Conservation (phyloP, 495 filamentous ascomycete genomes). For the Lophium mytilinum region DNA sequence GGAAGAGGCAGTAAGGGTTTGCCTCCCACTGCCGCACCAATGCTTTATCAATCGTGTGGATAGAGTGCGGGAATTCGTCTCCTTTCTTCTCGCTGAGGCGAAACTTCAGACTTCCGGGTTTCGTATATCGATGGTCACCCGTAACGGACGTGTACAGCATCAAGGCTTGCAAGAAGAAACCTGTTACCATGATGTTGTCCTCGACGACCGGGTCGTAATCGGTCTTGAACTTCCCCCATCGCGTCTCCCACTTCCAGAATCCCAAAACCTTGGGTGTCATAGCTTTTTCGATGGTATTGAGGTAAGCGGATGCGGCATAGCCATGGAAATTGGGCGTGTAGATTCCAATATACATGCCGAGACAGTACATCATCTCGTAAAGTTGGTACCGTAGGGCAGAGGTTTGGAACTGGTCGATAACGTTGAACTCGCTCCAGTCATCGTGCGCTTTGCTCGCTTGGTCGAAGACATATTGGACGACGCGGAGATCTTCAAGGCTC, state of each 20-base stretch:
- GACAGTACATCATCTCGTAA: slow-evolving; percentile 7
- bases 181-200: slow-evolving; percentile 20
- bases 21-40: slow-evolving; percentile 5
- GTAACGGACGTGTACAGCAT: slow-evolving; percentile 13
- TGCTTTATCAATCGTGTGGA: slow-evolving; percentile 5
- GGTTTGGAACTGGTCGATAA: slow-evolving; percentile 20
- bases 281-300: slow-evolving; percentile 12
- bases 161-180: slow-evolving; percentile 7
- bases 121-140: slow-evolving; percentile 8
- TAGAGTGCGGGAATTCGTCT: slow-evolving; percentile 2
- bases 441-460: background rate
- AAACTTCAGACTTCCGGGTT: slow-evolving; percentile 10
- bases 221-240: slow-evolving; percentile 14
- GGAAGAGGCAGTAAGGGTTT: slow-evolving; percentile 12
- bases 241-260: slow-evolving; percentile 19
- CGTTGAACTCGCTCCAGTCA: slow-evolving; percentile 10
- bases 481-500: background rate
- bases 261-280: slow-evolving; percentile 7
- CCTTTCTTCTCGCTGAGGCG: background rate
- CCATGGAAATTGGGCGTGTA: slow-evolving; percentile 20
- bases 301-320: slow-evolving; percentile 4
- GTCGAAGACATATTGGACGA: background rate
- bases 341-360: slow-evolving; percentile 11
- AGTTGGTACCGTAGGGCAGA: slow-evolving; percentile 13
- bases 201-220: slow-evolving; percentile 10